A percentile compares a stretch with the other conserved stretches of the same genome.
These are phyloP conservation scores for Hypoxylon trugodes DNA, from an alignment of 495 filamentous ascomycete species.

Conservation along the genomic window DNA sequence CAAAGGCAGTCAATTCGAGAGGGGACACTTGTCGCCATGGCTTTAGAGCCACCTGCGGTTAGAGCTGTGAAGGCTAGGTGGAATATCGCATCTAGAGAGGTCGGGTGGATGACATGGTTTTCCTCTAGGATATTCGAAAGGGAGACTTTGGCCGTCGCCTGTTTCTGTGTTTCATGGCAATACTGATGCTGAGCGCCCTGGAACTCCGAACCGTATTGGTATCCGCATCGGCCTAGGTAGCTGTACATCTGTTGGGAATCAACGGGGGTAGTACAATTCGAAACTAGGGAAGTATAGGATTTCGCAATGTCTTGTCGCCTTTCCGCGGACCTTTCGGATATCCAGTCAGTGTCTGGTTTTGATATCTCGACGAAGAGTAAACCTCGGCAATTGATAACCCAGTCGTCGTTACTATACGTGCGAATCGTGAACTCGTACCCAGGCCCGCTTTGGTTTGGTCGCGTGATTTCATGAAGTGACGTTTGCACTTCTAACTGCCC, in stretches of 20 bases:
- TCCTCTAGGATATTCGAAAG: conserved; percentile 9
- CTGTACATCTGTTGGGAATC: conserved; percentile 1
- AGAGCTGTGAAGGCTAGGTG: conserved; percentile 17
- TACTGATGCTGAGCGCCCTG: conserved; percentile 39
- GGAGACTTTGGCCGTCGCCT: neutral
- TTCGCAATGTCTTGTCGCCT: neutral
- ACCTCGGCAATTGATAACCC: conserved; percentile 7
- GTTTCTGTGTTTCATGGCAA: conserved; percentile 17
- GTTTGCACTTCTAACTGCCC: conserved; percentile 1
- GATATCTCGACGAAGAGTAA: conserved; percentile 2
- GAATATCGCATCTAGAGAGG: conserved; percentile 35
- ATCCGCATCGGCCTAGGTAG: conserved; percentile 15
- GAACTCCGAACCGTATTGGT: conserved; percentile 4
- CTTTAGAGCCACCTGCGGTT: conserved; percentile 9
- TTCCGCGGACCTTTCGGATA: too few relatives aligned
- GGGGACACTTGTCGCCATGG: conserved; percentile 21
- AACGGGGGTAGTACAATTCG: neutral
- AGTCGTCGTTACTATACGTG: conserved; percentile 10
- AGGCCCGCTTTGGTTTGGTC: neutral
- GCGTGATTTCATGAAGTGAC: neutral
- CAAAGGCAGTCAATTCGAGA: conserved; percentile 12
- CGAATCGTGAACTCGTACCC: conserved; percentile 7
- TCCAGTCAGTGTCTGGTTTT: too few relatives aligned
- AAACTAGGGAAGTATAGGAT: conserved; percentile 39
- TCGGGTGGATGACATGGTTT: conserved; percentile 50